Percentiles rank a stretch among this genome's conserved stretches.
Evolutionary conservation across 257 asterid genomes (phyloP).

Genomic region (Capsicum pubescens): DNA sequence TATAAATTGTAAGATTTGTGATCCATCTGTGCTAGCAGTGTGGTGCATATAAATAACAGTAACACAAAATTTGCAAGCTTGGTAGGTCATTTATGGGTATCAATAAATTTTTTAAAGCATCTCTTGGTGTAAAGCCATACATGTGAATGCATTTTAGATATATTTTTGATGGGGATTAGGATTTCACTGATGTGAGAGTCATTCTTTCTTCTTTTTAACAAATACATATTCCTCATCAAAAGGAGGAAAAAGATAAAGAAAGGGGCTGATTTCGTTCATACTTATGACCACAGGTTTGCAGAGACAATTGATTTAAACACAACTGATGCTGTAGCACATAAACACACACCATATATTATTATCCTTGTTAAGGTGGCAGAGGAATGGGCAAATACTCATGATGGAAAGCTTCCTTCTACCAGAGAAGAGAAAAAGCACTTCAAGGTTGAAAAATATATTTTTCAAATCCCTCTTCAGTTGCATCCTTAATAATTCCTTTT

Average conservation of each 20-base stretch:
- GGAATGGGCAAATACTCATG: conserved; percentile 77
- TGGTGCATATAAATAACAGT: not conserved
- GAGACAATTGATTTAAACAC: conserved; percentile 80
- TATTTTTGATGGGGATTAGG: not conserved
- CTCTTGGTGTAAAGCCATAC: conserved; percentile 8
- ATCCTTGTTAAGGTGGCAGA: conserved; percentile 84
- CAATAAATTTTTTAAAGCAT: not conserved
- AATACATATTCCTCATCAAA: not conserved
- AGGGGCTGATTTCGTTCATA: conserved; percentile 34
- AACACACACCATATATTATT: conserved; percentile 86
- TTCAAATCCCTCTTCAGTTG: not conserved
- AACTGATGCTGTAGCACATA: conserved; percentile 74
- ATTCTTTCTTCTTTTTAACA: not conserved
- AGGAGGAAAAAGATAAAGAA: not conserved
- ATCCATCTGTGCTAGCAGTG: not conserved
- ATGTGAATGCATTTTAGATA: not conserved
- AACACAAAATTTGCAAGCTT: conserved; percentile 5
- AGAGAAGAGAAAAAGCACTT: conserved; percentile 79
- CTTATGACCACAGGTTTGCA: conserved; percentile 60
- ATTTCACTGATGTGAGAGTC: not conserved
- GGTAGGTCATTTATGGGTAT: not conserved
- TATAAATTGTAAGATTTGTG: conserved; percentile 11
- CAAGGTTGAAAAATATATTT: conserved; percentile 60
- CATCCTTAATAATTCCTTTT: conserved; percentile 12
- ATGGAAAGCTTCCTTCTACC: conserved; percentile 76